Evolutionary conservation across 208 protist species (phyloP).

Genomic region (Leptomonas pyrrhocoris): DNA sequence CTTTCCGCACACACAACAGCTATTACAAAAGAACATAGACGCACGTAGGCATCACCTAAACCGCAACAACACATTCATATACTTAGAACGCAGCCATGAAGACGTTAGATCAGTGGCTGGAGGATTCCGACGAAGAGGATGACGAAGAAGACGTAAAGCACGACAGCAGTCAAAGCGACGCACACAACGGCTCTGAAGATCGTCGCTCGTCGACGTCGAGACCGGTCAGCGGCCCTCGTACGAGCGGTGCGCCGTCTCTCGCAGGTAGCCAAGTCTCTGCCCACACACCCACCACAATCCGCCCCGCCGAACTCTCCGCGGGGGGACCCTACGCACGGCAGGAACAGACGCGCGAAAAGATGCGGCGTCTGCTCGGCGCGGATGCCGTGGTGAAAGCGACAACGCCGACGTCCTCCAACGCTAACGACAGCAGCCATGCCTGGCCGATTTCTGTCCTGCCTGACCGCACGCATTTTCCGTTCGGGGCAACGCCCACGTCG

Average conservation of each 20-base stretch:
- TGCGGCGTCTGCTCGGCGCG: constrained; percentile 54
- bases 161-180: constrained; percentile 13
- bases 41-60: too few species aligned
- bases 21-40: too few species aligned
- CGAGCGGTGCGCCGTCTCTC: constrained; percentile 19
- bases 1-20: too few species aligned
- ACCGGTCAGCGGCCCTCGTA: not conserved
- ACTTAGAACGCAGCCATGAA: constrained; percentile 43
- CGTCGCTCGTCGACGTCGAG: constrained; percentile 11
- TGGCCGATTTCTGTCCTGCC: constrained; percentile 21
- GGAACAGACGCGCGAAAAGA: constrained; percentile 63
- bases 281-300: constrained; percentile 27
- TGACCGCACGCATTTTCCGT: constrained; percentile 26
- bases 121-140: constrained; percentile 34
- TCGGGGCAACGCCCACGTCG: constrained; percentile 21
- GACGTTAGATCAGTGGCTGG: constrained; percentile 72
- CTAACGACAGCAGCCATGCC: constrained; percentile 9
- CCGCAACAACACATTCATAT: too few species aligned
- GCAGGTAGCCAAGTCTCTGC: constrained; percentile 21
- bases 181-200: constrained; percentile 17
- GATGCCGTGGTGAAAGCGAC: constrained; percentile 39
- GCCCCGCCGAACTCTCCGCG: constrained; percentile 14
- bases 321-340: constrained; percentile 32
- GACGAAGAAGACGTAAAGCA: constrained; percentile 5
- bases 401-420: constrained; percentile 15